phyloP scores from a whole-genome alignment of 2,329 filamentous ascomycete species.

The Colletotrichum truncatum region DNA sequence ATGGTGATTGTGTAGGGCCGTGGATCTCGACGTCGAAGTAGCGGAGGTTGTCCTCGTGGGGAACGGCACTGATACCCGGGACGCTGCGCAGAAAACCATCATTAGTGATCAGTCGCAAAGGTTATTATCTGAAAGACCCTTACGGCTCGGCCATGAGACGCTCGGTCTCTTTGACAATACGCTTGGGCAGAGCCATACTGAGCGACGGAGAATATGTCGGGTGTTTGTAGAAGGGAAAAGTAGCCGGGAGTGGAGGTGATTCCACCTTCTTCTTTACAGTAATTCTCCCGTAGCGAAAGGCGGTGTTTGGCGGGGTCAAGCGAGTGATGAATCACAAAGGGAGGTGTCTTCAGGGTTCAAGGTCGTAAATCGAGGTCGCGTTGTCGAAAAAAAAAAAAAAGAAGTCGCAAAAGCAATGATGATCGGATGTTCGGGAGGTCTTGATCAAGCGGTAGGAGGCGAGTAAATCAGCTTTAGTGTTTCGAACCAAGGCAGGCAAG shows the following conservation, averaged over 20 bases:
- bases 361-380: neutral
- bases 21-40: constrained; percentile 99
- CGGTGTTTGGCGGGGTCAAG: constrained; percentile 25
- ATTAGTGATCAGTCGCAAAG: constrained; percentile 6
- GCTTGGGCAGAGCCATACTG: constrained; percentile 84
- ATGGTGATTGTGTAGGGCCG: constrained; percentile 90
- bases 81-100: constrained; percentile 66
- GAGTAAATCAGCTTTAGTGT: constrained; percentile 15
- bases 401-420: neutral
- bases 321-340: constrained; percentile 6
- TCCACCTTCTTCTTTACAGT: neutral
- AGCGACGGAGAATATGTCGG: neutral
- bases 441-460: neutral
- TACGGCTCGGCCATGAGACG: constrained; percentile 96
- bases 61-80: constrained; percentile 92
- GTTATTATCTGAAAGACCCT: constrained; percentile 43
- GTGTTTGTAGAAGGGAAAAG: neutral
- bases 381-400: neutral
- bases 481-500: constrained; percentile 18
- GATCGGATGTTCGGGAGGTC: constrained; percentile 16
- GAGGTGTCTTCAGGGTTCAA: no score
- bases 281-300: neutral
- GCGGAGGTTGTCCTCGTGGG: constrained; percentile 95
- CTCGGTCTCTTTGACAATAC: constrained; percentile 99
- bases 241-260: neutral